Evolutionary conservation across 225 moss, liverwort and hornwort species (phyloP).

Genomic region (Polytrichum commune): DNA sequence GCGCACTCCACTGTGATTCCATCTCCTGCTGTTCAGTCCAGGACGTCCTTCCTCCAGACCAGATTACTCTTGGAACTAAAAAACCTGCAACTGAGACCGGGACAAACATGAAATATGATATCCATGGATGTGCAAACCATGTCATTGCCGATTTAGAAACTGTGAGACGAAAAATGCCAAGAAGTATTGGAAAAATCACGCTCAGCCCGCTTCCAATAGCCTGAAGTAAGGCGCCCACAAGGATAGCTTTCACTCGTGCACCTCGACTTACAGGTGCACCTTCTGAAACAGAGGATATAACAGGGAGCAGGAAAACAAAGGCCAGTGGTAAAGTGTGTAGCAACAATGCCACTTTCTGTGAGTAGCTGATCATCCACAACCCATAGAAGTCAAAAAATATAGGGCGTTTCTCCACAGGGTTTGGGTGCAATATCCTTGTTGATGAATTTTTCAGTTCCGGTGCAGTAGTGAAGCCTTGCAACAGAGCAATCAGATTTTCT

Average conservation of each 20-base stretch:
- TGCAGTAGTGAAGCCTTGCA: conserved; percentile 81
- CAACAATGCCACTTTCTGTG: conserved; percentile 63
- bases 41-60: conserved; percentile 38
- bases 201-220: conserved; percentile 42
- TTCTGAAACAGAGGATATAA: conserved; percentile 38
- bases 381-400: conserved; percentile 91
- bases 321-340: conserved; percentile 74
- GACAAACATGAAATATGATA: conserved; percentile 79
- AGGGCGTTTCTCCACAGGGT: conserved; percentile 60
- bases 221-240: conserved; percentile 65
- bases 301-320: conserved; percentile 58
- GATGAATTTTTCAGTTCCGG: conserved; percentile 79
- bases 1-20: conserved; percentile 77
- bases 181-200: conserved; percentile 57
- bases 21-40: conserved; percentile 63
- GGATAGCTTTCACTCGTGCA: conserved; percentile 53
- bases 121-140: conserved; percentile 95
- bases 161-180: conserved; percentile 74
- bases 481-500: conserved; percentile 78
- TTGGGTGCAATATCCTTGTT: conserved; percentile 45
- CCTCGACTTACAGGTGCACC: conserved; percentile 57
- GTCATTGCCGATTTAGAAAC: conserved; percentile 80
- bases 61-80: conserved; percentile 63
- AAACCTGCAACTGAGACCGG: conserved; percentile 79
- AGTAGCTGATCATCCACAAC: conserved; percentile 76